phyloP scores from a whole-genome alignment of 495 filamentous ascomycete species.

The Chlorociboria aeruginascens region DNA sequence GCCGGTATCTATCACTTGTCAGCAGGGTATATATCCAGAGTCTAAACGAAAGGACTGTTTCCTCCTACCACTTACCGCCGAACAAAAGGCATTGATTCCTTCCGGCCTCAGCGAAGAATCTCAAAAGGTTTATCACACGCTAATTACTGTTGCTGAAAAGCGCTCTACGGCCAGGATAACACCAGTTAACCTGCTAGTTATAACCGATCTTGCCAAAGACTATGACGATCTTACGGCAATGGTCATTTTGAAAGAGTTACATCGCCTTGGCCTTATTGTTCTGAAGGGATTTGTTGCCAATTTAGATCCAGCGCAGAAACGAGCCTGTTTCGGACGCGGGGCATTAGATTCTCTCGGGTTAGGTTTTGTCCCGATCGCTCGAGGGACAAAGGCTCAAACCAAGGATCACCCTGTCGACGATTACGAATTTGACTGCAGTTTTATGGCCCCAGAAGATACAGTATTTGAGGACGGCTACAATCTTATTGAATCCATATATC shows the following conservation, averaged over 20 bases:
- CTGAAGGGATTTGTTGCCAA: constrained; percentile 17
- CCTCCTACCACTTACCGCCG: no score
- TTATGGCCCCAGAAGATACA: constrained; percentile 6
- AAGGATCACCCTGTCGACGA: neutral
- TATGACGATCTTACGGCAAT: constrained; percentile 6
- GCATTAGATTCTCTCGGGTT: constrained; percentile 13
- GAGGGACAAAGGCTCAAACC: constrained; percentile 5
- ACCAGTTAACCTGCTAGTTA: neutral
- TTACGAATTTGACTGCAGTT: constrained; percentile 11
- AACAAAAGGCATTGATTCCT: no score
- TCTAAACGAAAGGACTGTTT: no score
- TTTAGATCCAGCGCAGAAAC: constrained; percentile 4
- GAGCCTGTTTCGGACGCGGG: constrained; percentile 13
- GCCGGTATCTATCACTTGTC: no score
- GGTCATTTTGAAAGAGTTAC: constrained; percentile 4
- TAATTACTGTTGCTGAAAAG: no score
- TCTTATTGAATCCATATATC: constrained; percentile 2
- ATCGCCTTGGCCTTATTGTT: constrained; percentile 1
- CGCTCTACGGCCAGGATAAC: no score
- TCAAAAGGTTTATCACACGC: no score
- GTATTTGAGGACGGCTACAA: constrained; percentile 4
- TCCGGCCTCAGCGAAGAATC: no score
- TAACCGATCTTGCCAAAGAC: constrained; percentile 5
- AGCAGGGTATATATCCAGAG: no score
- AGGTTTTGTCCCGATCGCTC: constrained; percentile 8